Base-by-base conservation (phyloP, 345 rosid species). In the Passiflora organensis region DNA sequence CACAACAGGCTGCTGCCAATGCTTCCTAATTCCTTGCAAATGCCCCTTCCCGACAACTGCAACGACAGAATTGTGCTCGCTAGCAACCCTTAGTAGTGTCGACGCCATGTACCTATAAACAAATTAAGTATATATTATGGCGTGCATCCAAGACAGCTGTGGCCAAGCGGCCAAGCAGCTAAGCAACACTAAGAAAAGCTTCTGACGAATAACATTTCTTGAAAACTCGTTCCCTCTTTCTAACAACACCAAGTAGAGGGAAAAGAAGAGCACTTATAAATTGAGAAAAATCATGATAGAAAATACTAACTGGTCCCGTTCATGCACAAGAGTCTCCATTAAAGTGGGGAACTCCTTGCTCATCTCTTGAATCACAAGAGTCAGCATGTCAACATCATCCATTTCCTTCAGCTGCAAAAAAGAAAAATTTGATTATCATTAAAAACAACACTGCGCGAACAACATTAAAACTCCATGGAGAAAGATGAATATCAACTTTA, bases 41-140 rank as follows among this genome's bases (percentile, higher is more conserved):
- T 94, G 99, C n/a, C 97, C 97, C 80, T 78, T 94, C n/a, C 99
- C 99, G 25, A 94, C 88, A 1, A 93, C 96, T 28, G 95, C 99
- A 24, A 93, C 99, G 1, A 94, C 96, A 21, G 87, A 82, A 59
- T 71, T 67, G 53, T 89, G 95, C 65, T 87, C 89, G 19, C 81
- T 71, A 4, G 95, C 97, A 62, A 71, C 75, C 62, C 69, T 81
- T 45, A 80, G 80, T 64, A 94, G 76, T 15, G 68, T 67, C 17
- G 78, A 80, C 14, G 99, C 79, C 99, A 94, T 94, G 82, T 78
- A 89, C 87, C 97, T 94, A 14, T 32, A 78, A 47, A 28, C 34
- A 28, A n/a, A 28, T 28, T 28, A 28, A 8, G 34, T 28, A 28
- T 28, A 8, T 28, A 2, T 28, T 28, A 28, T n/a, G n/a, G 8